Conservation (phyloP, 2,329 filamentous ascomycete species). For the Volutella citrinella region DNA sequence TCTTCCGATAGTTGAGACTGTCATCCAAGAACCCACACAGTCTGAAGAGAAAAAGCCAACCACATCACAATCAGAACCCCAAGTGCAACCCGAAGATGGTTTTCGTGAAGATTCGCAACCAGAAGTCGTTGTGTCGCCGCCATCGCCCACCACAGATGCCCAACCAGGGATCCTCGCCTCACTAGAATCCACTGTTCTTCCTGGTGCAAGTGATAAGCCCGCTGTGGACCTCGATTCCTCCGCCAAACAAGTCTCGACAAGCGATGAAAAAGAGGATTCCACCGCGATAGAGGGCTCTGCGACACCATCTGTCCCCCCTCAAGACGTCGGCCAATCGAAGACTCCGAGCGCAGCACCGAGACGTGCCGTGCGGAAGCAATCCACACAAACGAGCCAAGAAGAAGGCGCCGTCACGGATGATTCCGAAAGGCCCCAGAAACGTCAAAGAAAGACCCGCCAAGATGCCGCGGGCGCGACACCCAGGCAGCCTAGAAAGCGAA, state of each 20-base stretch:
- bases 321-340: constrained; percentile 9
- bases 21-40: too few relatives aligned
- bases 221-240: too few relatives aligned
- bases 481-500: constrained; percentile 26
- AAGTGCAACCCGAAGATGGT: constrained; percentile 8
- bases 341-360: too few relatives aligned
- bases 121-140: background rate
- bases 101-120: background rate
- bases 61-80: constrained; percentile 4
- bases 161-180: constrained; percentile 4
- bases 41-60: constrained; percentile 3
- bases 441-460: constrained; percentile 29
- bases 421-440: constrained; percentile 28
- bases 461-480: constrained; percentile 16
- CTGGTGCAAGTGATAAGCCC: too few relatives aligned
- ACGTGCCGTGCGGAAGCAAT: constrained; percentile 17
- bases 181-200: too few relatives aligned
- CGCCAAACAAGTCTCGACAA: constrained; percentile 13
- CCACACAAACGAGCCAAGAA: constrained; percentile 10
- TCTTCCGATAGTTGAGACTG: constrained; percentile 1
- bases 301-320: constrained; percentile 9
- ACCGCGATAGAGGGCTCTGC: constrained; percentile 13
- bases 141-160: background rate
- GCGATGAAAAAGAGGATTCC: constrained; percentile 13
- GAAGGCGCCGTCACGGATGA: constrained; percentile 16